Evolutionary conservation across 192 early-diverging fungal species (phyloP).

Genomic region (Backusella psychrophila): DNA sequence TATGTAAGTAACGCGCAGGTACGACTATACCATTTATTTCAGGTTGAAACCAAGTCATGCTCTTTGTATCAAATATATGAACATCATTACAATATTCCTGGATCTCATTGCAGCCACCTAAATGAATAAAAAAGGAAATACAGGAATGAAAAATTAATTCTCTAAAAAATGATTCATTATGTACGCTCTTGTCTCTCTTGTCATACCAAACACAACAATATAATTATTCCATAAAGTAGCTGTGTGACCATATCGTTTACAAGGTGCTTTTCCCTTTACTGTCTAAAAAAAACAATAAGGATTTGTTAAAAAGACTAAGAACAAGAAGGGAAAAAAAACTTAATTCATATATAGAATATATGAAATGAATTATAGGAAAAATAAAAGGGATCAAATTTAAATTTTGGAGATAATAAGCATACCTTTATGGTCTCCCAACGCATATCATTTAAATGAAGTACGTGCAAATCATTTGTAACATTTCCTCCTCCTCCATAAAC

Average conservation of each 20-base stretch:
- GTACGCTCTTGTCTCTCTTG: background rate
- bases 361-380: background rate
- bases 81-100: slow-evolving; percentile 60
- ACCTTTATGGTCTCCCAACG: slow-evolving; percentile 54
- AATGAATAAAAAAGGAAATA: slow-evolving; percentile 1
- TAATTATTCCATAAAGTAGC: slow-evolving; percentile 54
- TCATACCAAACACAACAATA: slow-evolving; percentile 55
- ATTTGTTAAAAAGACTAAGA: background rate
- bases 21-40: slow-evolving; percentile 48
- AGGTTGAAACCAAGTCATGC: slow-evolving; percentile 54
- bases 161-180: background rate
- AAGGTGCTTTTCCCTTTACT: slow-evolving; percentile 49
- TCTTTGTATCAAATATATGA: slow-evolving; percentile 55
- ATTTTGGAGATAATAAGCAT: background rate
- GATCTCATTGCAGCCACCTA: slow-evolving; percentile 54
- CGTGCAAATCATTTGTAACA: slow-evolving; percentile 58
- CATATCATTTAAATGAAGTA: slow-evolving; percentile 46
- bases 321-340: background rate
- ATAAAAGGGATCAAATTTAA: background rate
- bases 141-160: background rate
- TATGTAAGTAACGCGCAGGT: slow-evolving; percentile 52
- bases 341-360: background rate
- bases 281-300: slow-evolving; percentile 6
- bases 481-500: slow-evolving; percentile 55
- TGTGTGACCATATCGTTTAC: slow-evolving; percentile 58